A percentile compares a stretch with the other conserved stretches of the same genome.
Conservation (phyloP, 768 basidiomycete species). For the Boletus sp. region DNA sequence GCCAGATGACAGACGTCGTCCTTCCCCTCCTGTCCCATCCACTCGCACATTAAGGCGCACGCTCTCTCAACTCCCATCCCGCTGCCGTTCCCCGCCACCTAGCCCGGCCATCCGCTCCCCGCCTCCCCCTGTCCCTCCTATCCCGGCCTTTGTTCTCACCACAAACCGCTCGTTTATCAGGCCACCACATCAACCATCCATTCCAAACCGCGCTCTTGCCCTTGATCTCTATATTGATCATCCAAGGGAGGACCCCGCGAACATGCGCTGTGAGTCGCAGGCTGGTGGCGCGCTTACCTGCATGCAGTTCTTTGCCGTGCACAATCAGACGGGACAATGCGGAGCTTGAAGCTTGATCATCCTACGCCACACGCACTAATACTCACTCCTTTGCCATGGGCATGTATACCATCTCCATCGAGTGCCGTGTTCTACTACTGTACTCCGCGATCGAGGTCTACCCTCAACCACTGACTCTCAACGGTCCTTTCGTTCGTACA, state of each 20-base stretch:
- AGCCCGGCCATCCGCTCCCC: conserved; percentile 41
- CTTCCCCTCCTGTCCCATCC: background rate
- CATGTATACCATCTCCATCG: conserved; percentile 8
- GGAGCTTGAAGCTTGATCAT: conserved; percentile 15
- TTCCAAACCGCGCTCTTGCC: background rate
- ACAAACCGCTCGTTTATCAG: conserved; percentile 34
- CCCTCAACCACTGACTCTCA: background rate
- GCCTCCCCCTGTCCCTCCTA: conserved; percentile 57
- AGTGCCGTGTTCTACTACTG: conserved; percentile 15
- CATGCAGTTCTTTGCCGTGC: conserved; percentile 48
- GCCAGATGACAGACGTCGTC: background rate
- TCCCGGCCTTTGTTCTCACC: conserved; percentile 45
- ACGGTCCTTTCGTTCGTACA: background rate
- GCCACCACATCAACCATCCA: conserved; percentile 1
- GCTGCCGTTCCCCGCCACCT: conserved; percentile 53
- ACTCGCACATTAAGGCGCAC: conserved; percentile 32
- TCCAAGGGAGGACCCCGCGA: background rate
- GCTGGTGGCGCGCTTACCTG: conserved; percentile 42
- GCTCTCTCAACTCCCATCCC: conserved; percentile 31
- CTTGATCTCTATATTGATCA: conserved; percentile 8
- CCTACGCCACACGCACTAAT: background rate
- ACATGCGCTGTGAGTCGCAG: conserved; percentile 11
- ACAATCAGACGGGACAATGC: conserved; percentile 29
- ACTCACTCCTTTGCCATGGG: background rate
- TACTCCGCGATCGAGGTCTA: conserved; percentile 1